Evolutionary conservation across 2,329 filamentous ascomycete species (phyloP).

Genomic region (Neoascochyta sp.): DNA sequence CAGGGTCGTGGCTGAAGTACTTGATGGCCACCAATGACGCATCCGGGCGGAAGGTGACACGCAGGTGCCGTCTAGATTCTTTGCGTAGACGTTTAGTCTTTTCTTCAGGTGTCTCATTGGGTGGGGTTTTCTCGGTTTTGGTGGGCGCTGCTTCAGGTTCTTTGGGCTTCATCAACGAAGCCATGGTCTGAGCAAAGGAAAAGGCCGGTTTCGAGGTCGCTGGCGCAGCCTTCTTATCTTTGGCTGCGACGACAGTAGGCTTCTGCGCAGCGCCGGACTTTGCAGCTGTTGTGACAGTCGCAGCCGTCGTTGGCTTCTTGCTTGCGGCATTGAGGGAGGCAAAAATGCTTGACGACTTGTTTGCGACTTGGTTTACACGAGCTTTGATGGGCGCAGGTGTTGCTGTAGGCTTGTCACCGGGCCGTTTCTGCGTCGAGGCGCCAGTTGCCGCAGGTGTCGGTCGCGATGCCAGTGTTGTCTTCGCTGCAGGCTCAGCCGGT

Average conservation of each 20-base stretch:
- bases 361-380: constrained; percentile 37
- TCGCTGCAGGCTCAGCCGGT: constrained; percentile 15
- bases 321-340: constrained; percentile 45
- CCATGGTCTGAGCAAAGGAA: constrained; percentile 42
- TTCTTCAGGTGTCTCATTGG: constrained; percentile 64
- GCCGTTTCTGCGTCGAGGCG: constrained; percentile 22
- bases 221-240: constrained; percentile 29
- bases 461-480: constrained; percentile 14
- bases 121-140: constrained; percentile 52
- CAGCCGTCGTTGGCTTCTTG: constrained; percentile 40
- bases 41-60: constrained; percentile 68
- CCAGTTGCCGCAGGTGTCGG: constrained; percentile 8
- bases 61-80: constrained; percentile 65
- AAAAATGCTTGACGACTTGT: constrained; percentile 47
- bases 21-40: constrained; percentile 63
- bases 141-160: constrained; percentile 44
- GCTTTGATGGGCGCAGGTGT: constrained; percentile 27
- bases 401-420: constrained; percentile 24
- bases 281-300: constrained; percentile 17
- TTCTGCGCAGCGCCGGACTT: constrained; percentile 27
- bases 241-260: constrained; percentile 14
- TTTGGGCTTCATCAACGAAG: constrained; percentile 52
- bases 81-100: constrained; percentile 66
- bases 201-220: constrained; percentile 31
- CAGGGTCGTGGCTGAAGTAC: constrained; percentile 67